Conservation (phyloP, 1,284 basidiomycete species). For the Pascua guehoae region DNA sequence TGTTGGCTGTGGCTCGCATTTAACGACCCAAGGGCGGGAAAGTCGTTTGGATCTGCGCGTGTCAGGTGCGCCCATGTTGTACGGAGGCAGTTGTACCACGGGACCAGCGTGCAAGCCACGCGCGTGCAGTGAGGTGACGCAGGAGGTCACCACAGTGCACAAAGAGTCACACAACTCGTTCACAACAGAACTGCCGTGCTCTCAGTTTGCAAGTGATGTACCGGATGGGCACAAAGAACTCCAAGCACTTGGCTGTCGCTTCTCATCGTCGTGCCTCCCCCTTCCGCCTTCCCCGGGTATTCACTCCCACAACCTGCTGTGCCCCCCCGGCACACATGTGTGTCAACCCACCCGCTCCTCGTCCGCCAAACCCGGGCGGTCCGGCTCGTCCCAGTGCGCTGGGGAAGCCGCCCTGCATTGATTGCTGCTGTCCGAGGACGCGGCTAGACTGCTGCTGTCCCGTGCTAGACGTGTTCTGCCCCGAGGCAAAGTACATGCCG, state of each 20-base stretch:
- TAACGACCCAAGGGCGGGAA: conserved; percentile 42
- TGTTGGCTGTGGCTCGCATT: conserved; percentile 21
- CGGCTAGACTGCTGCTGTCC: no score
- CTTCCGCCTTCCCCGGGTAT: neutral
- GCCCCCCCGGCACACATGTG: neutral
- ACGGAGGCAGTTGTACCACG: no score
- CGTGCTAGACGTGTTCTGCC: conserved; percentile 5
- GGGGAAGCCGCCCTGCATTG: conserved; percentile 18
- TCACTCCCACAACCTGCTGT: neutral
- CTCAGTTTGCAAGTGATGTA: neutral
- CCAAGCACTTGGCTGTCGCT: neutral
- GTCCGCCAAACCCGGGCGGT: conserved; percentile 40
- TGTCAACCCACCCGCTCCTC: conserved; percentile 20
- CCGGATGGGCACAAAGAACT: neutral
- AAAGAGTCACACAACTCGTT: no score
- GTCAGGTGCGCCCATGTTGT: neutral
- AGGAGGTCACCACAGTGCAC: no score
- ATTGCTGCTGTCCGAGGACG: conserved; percentile 11
- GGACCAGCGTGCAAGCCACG: no score
- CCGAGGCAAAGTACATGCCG: conserved; percentile 44
- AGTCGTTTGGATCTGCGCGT: conserved; percentile 41
- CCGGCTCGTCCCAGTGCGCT: conserved; percentile 26
- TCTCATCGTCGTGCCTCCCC: neutral
- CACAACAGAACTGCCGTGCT: neutral
- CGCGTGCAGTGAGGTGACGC: no score